Evolutionary conservation across 441 rosid species (phyloP).

Genomic region (Brassica hybrid): DNA sequence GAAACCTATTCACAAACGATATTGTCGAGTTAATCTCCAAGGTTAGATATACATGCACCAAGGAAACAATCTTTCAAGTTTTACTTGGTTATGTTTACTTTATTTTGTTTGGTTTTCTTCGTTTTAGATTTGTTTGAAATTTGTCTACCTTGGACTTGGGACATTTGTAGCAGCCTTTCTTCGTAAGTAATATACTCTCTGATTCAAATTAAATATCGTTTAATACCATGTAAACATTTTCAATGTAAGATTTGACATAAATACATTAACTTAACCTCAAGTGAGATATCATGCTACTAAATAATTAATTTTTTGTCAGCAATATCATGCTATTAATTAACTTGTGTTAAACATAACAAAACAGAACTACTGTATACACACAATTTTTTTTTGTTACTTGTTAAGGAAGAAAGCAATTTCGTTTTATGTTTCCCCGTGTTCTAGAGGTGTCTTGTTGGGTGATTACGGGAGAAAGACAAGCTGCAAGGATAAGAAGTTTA

Average conservation of each 20-base stretch:
- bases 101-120: background rate
- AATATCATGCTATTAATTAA: background rate
- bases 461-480: conserved; percentile 71
- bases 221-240: background rate
- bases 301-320: no score
- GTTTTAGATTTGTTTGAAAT: conserved; percentile 48
- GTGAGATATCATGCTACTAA: background rate
- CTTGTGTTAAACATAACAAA: background rate
- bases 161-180: conserved; percentile 46
- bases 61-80: conserved; percentile 16
- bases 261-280: background rate
- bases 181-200: conserved; percentile 42
- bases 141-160: conserved; percentile 49
- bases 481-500: conserved; percentile 56
- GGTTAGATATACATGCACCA: conserved; percentile 42
- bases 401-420: background rate
- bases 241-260: background rate
- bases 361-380: background rate
- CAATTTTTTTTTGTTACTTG: background rate
- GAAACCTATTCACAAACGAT: conserved; percentile 44
- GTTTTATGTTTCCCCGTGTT: background rate
- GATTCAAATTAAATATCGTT: background rate
- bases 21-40: conserved; percentile 50
- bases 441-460: conserved; percentile 72
- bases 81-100: background rate